Base-by-base conservation (phyloP, 192 early-diverging fungal genomes). In the Coemansia sp. region DNA sequence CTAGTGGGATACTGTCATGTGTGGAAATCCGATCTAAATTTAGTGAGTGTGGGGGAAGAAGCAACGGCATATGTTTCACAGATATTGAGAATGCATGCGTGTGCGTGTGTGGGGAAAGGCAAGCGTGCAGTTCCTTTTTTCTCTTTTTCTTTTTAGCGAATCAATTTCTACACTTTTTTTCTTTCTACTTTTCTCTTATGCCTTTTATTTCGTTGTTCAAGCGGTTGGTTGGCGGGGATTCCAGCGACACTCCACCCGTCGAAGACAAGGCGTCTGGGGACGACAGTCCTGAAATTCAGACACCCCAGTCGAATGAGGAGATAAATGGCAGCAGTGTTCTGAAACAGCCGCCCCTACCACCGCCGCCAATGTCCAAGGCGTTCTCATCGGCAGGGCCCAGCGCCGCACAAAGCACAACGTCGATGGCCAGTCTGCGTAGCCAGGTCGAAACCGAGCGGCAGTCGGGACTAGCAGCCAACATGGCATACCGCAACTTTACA, bases 401-500 rank as follows among this genome's bases (percentile, higher is more conserved):
- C 64, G 41, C 20, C 63, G 9, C 39, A 24, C 52, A 24, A 13
- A 72, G 55, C 64, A 66, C 63, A 15, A 22, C 71, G 16, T 78
- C 76, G 16, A 73, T 65, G 24, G 46, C 38, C 67, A 78, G 76
- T 41, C 58, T 78, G 57, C 70, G 71, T 3, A 75, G 61, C 38
- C 78, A 70, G 27, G 68, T 71, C 7, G 71, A 76, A 65, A 12
- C 50, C 4, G 76, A 78, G 64, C 61, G 63, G 27, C 44, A 69
- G 36, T 38, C 65, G 10, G 73, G 74, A 6, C 62, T 71, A 8
- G n/a, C 70, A 1, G 34, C 47, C n/a, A 49, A 18, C 47, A 71
- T 74, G 4, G 65, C 71, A 70, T 85, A 85, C 73, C 68, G 50
- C 15, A 79, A 85, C 65, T 85, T 85, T 65, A 68, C 75, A 1